Evolutionary conservation across 148 eudicot genomes (phyloP).

Genomic region (Rhododendron griersonianum): DNA sequence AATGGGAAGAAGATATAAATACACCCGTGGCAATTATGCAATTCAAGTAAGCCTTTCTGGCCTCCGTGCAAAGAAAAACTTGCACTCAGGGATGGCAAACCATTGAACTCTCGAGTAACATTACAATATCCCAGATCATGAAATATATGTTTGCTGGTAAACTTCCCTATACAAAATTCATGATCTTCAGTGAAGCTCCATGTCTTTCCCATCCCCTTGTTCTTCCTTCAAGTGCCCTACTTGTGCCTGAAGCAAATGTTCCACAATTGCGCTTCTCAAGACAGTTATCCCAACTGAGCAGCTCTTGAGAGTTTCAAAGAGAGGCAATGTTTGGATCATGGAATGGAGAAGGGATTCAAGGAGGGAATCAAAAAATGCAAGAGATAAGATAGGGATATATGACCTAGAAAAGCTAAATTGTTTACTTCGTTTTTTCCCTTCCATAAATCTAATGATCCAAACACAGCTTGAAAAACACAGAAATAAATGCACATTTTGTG

Average conservation of each 20-base stretch:
- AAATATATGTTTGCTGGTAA: background rate
- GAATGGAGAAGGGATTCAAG: background rate
- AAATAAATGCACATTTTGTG: background rate
- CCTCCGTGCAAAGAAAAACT: background rate
- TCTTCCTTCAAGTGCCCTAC: background rate
- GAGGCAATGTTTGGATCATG: background rate
- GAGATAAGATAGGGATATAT: background rate
- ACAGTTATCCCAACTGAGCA: background rate
- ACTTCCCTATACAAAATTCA: background rate
- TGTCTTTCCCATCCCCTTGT: background rate
- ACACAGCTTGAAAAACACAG: background rate
- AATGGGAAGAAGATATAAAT: background rate
- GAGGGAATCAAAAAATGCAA: background rate
- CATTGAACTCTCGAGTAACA: background rate
- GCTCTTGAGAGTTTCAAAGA: background rate
- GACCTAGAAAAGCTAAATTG: background rate
- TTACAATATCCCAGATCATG: background rate
- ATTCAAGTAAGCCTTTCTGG: too few relatives aligned
- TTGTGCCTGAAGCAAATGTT: background rate
- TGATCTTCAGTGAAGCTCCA: background rate
- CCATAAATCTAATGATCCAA: background rate
- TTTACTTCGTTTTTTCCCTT: background rate
- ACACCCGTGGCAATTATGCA: background rate
- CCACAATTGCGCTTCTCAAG: background rate
- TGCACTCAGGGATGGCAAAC: background rate